Conservation (phyloP, 768 basidiomycete species). For the Hirschioporus abietinus region DNA sequence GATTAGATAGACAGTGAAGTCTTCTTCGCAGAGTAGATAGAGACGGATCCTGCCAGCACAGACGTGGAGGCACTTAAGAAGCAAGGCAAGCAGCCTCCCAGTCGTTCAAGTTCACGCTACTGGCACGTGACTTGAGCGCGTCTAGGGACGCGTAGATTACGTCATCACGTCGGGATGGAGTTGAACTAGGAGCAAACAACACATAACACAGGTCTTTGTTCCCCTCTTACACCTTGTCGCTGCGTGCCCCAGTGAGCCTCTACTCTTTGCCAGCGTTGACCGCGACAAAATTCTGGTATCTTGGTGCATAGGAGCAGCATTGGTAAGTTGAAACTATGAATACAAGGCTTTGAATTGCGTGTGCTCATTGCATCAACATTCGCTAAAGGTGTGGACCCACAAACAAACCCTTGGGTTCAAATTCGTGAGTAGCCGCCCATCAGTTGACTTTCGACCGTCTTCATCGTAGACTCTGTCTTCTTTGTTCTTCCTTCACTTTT, state of each 20-base stretch:
- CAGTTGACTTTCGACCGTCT: background rate
- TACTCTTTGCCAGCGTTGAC: background rate
- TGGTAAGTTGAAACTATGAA: background rate
- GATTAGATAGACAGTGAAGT: background rate
- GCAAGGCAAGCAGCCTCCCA: background rate
- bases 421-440: conserved; percentile 2
- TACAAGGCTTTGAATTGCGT: background rate
- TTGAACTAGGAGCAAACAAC: background rate
- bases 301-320: background rate
- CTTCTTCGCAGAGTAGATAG: background rate
- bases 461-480: background rate
- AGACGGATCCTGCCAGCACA: background rate
- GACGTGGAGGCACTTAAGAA: background rate
- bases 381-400: conserved; percentile 4
- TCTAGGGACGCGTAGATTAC: background rate
- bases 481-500: background rate
- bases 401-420: background rate
- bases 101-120: background rate
- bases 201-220: background rate
- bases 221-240: background rate
- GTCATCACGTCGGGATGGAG: background rate
- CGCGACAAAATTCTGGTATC: background rate
- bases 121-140: background rate
- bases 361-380: background rate
- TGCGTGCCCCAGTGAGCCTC: background rate